Evolutionary conservation across 768 basidiomycete species (phyloP).

Genomic region (Pisolithus tinctorius): DNA sequence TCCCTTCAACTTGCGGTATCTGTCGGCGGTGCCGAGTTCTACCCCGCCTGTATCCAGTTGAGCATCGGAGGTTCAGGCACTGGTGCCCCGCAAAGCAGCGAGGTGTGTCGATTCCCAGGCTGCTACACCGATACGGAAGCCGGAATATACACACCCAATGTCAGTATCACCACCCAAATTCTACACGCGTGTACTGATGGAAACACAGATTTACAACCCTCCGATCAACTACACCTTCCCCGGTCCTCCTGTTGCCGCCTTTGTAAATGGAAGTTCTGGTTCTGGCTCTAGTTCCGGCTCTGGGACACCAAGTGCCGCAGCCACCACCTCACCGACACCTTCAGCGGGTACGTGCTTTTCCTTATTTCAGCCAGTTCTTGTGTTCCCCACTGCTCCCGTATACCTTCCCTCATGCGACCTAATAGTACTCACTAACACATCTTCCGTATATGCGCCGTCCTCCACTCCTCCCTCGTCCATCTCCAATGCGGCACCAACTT

Average conservation of each 20-base stretch:
- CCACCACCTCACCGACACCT: slow-evolving; percentile 11
- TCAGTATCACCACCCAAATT: slow-evolving; percentile 11
- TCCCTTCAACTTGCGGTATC: slow-evolving; percentile 59
- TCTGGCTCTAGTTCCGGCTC: slow-evolving; percentile 18
- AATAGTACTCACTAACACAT: slow-evolving; percentile 21
- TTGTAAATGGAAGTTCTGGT: slow-evolving; percentile 21
- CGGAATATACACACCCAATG: slow-evolving; percentile 53
- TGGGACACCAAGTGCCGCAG: slow-evolving; percentile 8
- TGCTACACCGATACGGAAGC: slow-evolving; percentile 63
- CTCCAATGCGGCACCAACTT: background rate
- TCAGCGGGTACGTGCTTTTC: slow-evolving; percentile 13
- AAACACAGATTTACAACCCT: slow-evolving; percentile 23
- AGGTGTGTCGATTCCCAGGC: slow-evolving; percentile 59
- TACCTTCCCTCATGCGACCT: slow-evolving; percentile 13
- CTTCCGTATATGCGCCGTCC: slow-evolving; percentile 8
- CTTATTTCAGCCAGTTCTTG: background rate
- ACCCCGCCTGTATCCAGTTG: slow-evolving; percentile 25
- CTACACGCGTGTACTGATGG: background rate
- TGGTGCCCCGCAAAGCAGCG: slow-evolving; percentile 13
- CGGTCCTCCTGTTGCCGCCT: slow-evolving; percentile 42
- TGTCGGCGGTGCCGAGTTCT: slow-evolving; percentile 46
- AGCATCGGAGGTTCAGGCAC: slow-evolving; percentile 22
- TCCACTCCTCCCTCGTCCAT: slow-evolving; percentile 1
- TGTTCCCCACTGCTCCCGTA: background rate
- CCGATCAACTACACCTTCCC: slow-evolving; percentile 42